Base-by-base conservation (phyloP, 2,329 filamentous ascomycete species). In the Chaetomiaceae sp. region DNA sequence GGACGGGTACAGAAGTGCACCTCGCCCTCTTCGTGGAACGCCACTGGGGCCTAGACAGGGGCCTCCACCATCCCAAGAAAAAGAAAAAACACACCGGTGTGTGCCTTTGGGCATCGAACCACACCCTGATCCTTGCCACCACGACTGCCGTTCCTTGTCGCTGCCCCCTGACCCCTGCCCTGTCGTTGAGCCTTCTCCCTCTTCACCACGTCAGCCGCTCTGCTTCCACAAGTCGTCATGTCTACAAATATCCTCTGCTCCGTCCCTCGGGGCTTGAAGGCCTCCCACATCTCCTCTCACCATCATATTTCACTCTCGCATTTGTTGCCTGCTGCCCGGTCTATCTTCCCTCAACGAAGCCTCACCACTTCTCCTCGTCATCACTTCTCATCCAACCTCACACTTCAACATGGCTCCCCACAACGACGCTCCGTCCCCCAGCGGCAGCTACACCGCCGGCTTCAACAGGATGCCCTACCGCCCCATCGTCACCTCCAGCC, bases 401-500 rank as follows among this genome's bases (percentile, higher is more conserved):
- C 17, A n/a, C 48, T 44, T 16, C 49, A 60, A 41, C 53, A 75
- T 76, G 73, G 62, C 73, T 55, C 73, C 73, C 34, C 73, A 76
- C 62, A 74, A 70, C 57, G 70, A 76, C 58, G 68, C 71, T 27
- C 70, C 69, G 20, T 75, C 72, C n/a, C 69, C 73, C n/a, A 61
- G 67, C 34, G 67, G 68, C 35, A 73, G 70, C 65, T 75, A 70
- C 60, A 68, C 68, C n/a, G 61, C 66, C 54, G 65, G 67, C 44
- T 73, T 73, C 60, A 68, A 68, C 59, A 58, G 62, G 33, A 65
- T 68, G 49, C 54, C 61, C 21, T 65, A 68, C 60, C 66, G 68
- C 44, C 56, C 65, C 31, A 44, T 63, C 37, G 62, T 60, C 3
- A 62, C 66, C 5, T 67, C 67, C 9, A 58, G 55, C 21, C 58